Base-by-base conservation (phyloP, 2,329 filamentous ascomycete genomes). In the Botrytis deweyae region DNA sequence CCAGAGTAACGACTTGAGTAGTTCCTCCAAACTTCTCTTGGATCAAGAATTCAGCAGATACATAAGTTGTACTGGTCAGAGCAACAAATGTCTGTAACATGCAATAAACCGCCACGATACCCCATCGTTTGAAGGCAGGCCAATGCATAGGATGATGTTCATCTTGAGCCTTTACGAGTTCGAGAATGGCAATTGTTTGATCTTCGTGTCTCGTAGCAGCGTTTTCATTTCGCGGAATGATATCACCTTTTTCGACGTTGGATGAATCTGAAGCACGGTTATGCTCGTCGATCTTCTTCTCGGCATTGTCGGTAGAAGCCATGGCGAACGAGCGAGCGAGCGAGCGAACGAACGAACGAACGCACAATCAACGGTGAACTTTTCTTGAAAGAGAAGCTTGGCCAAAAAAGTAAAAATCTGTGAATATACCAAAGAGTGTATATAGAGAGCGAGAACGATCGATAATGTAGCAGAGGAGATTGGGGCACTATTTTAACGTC, bases 1-100 rank as follows among this genome's bases (percentile, higher is more conserved):
- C 83, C 0, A 84, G 76, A 22, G 82, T 81, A 8, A 82, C 78
- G 18, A 84, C 80, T 75, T 85, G 83, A 18, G 81, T 80, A 9
- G 72, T 77, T 63, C 79, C 80, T 59, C 82, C 82, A 76, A 79
- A 84, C 76, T 82, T 81, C 72, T 83, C 81, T 75, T 81, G 72
- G 72, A 84, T 79, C 65, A 82, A 74, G 72, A 79, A 82, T 76
- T 84, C 82, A 16, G 81, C 82, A 61, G 82, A 81, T 67, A 84
- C 80, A 75, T 83, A 84, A 18, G 81, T 81, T 36, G 67, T 70
- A 33, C 59, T 70, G 44, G 63, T 74, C 10, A 68, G 55, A 12
- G 62, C 81, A 61, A 84, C 81, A 72, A 84, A 83, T 40, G 80
- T 77, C 75, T 84, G 83, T 59, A 80, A 61, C 55, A 74, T 75